Conservation (phyloP, 495 filamentous ascomycete species). For the Neurospora intermedia region DNA sequence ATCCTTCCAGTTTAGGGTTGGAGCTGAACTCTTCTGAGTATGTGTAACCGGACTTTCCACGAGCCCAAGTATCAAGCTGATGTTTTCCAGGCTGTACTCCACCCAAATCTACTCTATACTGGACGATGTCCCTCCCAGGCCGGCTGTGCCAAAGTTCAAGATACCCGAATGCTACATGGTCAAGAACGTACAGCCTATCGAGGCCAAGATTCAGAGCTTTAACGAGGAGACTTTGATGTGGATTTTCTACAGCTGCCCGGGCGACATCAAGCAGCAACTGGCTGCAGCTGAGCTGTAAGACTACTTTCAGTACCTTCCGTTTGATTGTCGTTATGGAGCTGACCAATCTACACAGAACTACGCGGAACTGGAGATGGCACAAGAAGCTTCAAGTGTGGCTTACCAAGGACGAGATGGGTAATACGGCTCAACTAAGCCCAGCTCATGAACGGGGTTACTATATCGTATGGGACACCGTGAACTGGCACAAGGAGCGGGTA, state of each 20-base stretch:
- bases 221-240: constrained; percentile 86
- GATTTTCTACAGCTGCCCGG: constrained; percentile 87
- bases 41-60: constrained; percentile 14
- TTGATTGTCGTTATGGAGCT: constrained; percentile 5
- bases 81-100: constrained; percentile 25
- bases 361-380: constrained; percentile 88
- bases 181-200: constrained; percentile 70
- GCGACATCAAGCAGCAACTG: constrained; percentile 74
- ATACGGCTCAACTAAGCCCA: constrained; percentile 54
- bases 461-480: constrained; percentile 73
- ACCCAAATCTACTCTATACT: constrained; percentile 53
- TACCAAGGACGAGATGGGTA: constrained; percentile 71
- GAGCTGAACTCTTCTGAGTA: constrained; percentile 75
- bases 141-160: constrained; percentile 65
- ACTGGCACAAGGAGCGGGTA: constrained; percentile 77
- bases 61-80: neutral
- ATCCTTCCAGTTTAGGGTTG: constrained; percentile 64
- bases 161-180: constrained; percentile 81
- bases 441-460: constrained; percentile 79
- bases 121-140: constrained; percentile 55
- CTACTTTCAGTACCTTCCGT: neutral
- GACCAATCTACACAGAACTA: constrained; percentile 20
- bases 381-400: constrained; percentile 83
- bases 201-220: constrained; percentile 69
- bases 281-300: constrained; percentile 69